Evolutionary conservation across 768 basidiomycete species (phyloP).

Genomic region (Psilocybe sp.): DNA sequence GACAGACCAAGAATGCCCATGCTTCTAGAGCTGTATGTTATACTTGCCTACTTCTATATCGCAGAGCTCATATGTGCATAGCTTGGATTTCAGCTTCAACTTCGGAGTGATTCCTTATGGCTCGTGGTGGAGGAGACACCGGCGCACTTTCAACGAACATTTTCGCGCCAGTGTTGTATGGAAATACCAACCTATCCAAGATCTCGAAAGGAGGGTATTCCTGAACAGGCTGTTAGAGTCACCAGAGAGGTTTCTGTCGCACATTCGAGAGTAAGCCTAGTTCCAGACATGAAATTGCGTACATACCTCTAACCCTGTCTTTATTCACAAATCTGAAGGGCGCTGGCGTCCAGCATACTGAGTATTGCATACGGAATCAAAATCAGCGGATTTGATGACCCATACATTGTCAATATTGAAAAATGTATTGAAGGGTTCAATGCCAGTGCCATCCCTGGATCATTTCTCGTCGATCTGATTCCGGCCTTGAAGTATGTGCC

Average conservation of each 20-base stretch:
- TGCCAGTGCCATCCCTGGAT: constrained; percentile 22
- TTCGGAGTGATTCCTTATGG: constrained; percentile 44
- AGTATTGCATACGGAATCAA: constrained; percentile 29
- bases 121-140: constrained; percentile 41
- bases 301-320: too few species aligned
- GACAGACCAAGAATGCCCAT: too few species aligned
- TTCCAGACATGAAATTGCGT: too few species aligned
- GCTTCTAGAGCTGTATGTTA: too few species aligned
- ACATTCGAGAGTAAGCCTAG: constrained; percentile 16
- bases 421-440: constrained; percentile 21
- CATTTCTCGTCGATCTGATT: constrained; percentile 22
- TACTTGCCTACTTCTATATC: too few species aligned
- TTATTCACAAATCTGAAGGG: constrained; percentile 22
- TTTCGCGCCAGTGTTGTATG: constrained; percentile 39
- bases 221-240: constrained; percentile 26
- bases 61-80: too few species aligned
- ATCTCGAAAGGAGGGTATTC: constrained; percentile 39
- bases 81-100: too few species aligned
- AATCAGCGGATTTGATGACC: constrained; percentile 30
- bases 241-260: constrained; percentile 15
- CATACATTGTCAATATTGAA: constrained; percentile 32
- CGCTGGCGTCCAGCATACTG: constrained; percentile 35
- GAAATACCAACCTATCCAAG: constrained; percentile 43
- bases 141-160: constrained; percentile 47
- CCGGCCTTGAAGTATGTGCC: constrained; percentile 32